A percentile compares a stretch with the other conserved stretches of the same genome.
Evolutionary conservation across 306 rosid species (phyloP).

Genomic region (Rosa persica): DNA sequence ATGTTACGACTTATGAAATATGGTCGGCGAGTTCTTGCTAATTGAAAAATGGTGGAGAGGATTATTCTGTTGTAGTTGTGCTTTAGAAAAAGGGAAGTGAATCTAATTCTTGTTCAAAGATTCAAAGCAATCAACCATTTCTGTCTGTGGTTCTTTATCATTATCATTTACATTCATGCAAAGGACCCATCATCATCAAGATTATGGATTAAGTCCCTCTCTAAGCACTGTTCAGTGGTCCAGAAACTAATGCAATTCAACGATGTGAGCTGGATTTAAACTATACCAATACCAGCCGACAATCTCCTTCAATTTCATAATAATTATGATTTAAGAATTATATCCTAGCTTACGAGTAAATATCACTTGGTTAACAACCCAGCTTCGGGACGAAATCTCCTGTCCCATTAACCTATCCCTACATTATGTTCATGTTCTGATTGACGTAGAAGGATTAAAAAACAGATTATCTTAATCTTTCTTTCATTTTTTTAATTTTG

Average conservation of each 20-base stretch:
- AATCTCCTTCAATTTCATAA: not conserved
- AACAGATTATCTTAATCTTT: too few species aligned
- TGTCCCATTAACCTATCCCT: too few species aligned
- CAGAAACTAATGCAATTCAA: not conserved
- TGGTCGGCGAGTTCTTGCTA: too few species aligned
- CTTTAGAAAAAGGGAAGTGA: not conserved
- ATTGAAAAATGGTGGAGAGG: not conserved
- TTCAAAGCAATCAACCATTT: not conserved
- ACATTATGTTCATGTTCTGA: too few species aligned
- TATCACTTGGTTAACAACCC: not conserved
- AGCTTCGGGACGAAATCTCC: too few species aligned
- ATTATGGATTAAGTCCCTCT: not conserved
- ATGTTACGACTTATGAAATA: too few species aligned
- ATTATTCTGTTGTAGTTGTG: not conserved
- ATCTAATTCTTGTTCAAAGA: not conserved
- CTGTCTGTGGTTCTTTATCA: not conserved
- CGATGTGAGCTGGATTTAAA: not conserved
- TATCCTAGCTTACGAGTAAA: not conserved
- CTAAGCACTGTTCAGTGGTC: not conserved
- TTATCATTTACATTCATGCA: not conserved
- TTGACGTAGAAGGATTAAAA: too few species aligned
- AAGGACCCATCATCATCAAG: not conserved
- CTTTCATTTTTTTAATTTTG: too few species aligned
- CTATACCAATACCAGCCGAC: not conserved
- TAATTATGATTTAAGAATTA: not conserved